phyloP scores from a whole-genome alignment of 331 rosid genomes.

The Rhamnella rubrinervis region DNA sequence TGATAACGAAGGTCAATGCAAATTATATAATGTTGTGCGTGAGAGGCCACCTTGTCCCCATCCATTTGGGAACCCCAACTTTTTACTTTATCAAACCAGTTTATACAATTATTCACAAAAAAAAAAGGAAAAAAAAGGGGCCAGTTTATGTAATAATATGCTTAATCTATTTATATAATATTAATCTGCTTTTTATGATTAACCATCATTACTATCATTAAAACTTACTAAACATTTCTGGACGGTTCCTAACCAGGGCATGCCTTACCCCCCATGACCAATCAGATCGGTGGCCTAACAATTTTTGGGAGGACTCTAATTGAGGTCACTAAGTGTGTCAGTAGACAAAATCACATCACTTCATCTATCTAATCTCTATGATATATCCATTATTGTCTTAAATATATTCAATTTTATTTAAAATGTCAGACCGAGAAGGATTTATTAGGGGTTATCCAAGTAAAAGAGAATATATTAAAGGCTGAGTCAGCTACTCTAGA shows the following conservation, averaged over 20 bases:
- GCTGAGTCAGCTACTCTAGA: too few relatives aligned
- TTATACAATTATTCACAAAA: not conserved
- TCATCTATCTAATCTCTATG: not conserved
- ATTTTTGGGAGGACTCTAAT: conserved; percentile 1
- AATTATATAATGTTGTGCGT: conserved; percentile 24
- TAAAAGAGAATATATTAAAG: too few relatives aligned
- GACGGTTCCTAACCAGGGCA: conserved; percentile 49
- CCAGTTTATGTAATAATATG: not conserved
- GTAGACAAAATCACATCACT: conserved; percentile 18
- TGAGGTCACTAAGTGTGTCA: conserved; percentile 1
- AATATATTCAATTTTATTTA: too few relatives aligned
- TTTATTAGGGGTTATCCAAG: too few relatives aligned
- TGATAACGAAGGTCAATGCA: conserved; percentile 33
- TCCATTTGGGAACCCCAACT: conserved; percentile 29
- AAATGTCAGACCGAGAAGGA: too few relatives aligned
- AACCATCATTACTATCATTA: conserved; percentile 9
- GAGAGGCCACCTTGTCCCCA: conserved; percentile 38
- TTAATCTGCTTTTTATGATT: conserved; percentile 2
- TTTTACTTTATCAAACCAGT: not conserved
- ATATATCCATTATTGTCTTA: too few relatives aligned
- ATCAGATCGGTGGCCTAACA: conserved; percentile 35
- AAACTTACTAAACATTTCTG: conserved; percentile 16
- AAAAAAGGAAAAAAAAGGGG: not conserved
- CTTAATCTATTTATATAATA: conserved; percentile 2
- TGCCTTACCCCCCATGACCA: conserved; percentile 17